Conservation (phyloP, 2,329 filamentous ascomycete genomes). For the Pyrenochaeta sp. region DNA sequence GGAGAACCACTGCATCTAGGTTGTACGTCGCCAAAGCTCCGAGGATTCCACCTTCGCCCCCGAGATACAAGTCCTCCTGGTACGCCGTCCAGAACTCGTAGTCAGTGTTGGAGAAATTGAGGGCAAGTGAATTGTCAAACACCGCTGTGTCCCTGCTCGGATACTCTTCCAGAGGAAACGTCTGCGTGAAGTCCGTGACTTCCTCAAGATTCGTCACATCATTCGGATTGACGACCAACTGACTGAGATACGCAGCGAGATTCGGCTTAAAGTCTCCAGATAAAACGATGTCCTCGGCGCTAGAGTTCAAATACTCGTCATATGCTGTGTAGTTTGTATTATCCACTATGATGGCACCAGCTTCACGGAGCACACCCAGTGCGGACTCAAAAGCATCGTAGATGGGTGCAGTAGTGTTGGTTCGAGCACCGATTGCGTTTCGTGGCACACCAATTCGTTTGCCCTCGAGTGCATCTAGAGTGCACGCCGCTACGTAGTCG, state of each 20-base stretch:
- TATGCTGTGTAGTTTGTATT: slow-evolving; percentile 66
- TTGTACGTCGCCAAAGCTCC: slow-evolving; percentile 65
- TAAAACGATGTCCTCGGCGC: slow-evolving; percentile 56
- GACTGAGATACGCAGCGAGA: slow-evolving; percentile 63
- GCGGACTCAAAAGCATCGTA: slow-evolving; percentile 64
- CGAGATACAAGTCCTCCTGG: slow-evolving; percentile 61
- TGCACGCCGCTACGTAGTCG: slow-evolving; percentile 68
- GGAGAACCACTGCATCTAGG: slow-evolving; percentile 69
- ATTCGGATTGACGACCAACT: slow-evolving; percentile 65
- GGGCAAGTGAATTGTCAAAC: slow-evolving; percentile 63
- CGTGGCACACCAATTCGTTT: slow-evolving; percentile 70
- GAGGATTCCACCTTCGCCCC: slow-evolving; percentile 66
- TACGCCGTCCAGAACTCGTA: slow-evolving; percentile 65
- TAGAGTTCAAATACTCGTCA: slow-evolving; percentile 52
- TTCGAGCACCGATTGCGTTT: slow-evolving; percentile 59
- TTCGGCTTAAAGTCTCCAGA: slow-evolving; percentile 67
- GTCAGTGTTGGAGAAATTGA: slow-evolving; percentile 64
- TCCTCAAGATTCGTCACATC: slow-evolving; percentile 61
- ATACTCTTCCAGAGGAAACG: slow-evolving; percentile 63
- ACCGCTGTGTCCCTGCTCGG: slow-evolving; percentile 65
- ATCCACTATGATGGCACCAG: slow-evolving; percentile 68
- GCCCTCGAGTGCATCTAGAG: slow-evolving; percentile 60
- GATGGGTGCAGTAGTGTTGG: slow-evolving; percentile 44
- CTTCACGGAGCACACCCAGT: slow-evolving; percentile 59
- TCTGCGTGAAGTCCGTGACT: slow-evolving; percentile 63